Base-by-base conservation (phyloP, 192 early-diverging fungal genomes). In the Backusella parvicylindrica region DNA sequence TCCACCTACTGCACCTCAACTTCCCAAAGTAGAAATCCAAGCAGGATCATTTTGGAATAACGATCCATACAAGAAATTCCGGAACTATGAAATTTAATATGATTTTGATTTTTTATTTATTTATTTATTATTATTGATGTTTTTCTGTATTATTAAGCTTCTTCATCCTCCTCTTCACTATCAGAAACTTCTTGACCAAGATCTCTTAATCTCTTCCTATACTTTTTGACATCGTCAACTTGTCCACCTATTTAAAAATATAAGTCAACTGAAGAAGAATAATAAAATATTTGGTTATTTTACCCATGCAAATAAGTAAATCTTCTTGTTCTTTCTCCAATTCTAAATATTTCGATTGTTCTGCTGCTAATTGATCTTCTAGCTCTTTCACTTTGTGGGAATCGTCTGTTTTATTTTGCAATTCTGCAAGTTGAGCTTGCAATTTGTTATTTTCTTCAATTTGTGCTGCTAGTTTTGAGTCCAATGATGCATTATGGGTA, bases 311-410 rank as follows among this genome's bases (percentile, higher is more conserved):
- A 26, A 83, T 72, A 23, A 83, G 68, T 11, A 88, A 53, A 68
- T 88, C 64, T 80, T 85, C 74, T 35, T 88, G 70, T 68, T 88
- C 76, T 73, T 84, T 79, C 68, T 87, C 73, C 72, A 87, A 41
- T 70, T 77, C 63, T 63, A 75, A 77, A 78, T 81, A 77, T 73
- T 81, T 47, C 53, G 75, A 8, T 21, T 72, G 73, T 64, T 77
- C 75, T 36, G 31, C 67, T 16, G 33, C n/a, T 8, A 75, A 43
- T 32, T 60, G 71, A 1, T 68, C 72, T 64, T 71, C 64, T n/a
- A 81, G 2, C 23, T 70, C 35, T 23, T 66, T 37, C 2, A 66
- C 60, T 21, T 60, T 68, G 11, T 67, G 53, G 12, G 66, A 68
- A 12, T 70, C 23, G 16, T 47, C 41, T 16, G 70, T 38, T 50